Evolutionary conservation across 2,329 filamentous ascomycete genomes (phyloP).

Genomic region (Fusarium mundagurra): DNA sequence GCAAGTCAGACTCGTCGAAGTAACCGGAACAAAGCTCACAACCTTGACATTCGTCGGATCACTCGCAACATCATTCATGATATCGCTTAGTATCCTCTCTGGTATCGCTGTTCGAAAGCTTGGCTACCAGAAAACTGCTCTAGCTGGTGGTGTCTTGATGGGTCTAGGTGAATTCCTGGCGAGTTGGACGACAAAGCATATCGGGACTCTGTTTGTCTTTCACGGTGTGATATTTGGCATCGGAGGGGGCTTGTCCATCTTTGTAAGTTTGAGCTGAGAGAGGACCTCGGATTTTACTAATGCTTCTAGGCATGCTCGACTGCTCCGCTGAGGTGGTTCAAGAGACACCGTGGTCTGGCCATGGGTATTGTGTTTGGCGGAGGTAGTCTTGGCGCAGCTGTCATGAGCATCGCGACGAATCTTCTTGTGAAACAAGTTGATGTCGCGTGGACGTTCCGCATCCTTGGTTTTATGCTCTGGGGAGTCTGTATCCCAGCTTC

Average conservation of each 20-base stretch:
- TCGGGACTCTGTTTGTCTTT: conserved; percentile 40
- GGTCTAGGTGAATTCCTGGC: conserved; percentile 45
- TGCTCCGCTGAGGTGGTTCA: conserved; percentile 40
- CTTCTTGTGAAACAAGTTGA: conserved; percentile 37
- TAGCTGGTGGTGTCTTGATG: conserved; percentile 41
- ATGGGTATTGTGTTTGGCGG: conserved; percentile 46
- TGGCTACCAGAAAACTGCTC: conserved; percentile 37
- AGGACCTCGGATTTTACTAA: fast-evolving
- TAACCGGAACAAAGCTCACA: conserved; percentile 36
- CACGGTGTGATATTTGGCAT: conserved; percentile 43
- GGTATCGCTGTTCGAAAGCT: conserved; percentile 32
- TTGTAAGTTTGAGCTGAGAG: background rate
- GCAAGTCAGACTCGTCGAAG: conserved; percentile 43
- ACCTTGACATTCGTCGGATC: conserved; percentile 46
- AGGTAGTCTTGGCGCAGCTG: conserved; percentile 42
- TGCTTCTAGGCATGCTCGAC: conserved; percentile 29
- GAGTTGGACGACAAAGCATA: conserved; percentile 38
- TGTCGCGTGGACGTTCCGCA: conserved; percentile 43
- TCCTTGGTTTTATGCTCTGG: conserved; percentile 43
- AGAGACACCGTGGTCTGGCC: conserved; percentile 40
- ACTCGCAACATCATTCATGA: conserved; percentile 42
- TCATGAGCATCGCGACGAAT: conserved; percentile 43
- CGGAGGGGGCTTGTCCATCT: conserved; percentile 37
- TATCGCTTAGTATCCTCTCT: conserved; percentile 36
- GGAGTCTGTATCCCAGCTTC: conserved; percentile 44